phyloP scores from a whole-genome alignment of 2,329 filamentous ascomycete species.

The Cladosporium halotolerans region DNA sequence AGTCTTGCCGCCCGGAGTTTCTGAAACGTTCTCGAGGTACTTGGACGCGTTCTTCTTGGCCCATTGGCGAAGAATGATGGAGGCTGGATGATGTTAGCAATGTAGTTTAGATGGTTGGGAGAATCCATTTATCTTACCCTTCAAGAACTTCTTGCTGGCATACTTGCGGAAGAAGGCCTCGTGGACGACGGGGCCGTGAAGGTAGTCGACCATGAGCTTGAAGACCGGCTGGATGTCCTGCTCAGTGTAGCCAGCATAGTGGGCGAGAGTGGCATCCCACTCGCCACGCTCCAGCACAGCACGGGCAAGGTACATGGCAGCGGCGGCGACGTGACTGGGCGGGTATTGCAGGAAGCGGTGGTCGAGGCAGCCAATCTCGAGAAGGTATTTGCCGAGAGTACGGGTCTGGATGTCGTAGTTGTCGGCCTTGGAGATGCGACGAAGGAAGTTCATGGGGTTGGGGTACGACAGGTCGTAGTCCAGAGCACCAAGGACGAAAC shows the following conservation, averaged over 20 bases:
- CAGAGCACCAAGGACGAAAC: conserved; percentile 82
- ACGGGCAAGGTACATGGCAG: conserved; percentile 90
- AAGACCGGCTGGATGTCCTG: conserved; percentile 90
- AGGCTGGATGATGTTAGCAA: conserved; percentile 53
- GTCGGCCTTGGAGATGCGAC: conserved; percentile 97
- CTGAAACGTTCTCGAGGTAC: conserved; percentile 27
- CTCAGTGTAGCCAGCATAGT: conserved; percentile 91
- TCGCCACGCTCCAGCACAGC: conserved; percentile 83
- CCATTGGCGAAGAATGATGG: conserved; percentile 87
- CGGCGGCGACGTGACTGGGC: conserved; percentile 84
- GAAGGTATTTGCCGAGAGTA: conserved; percentile 93
- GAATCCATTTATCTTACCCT: conserved; percentile 58
- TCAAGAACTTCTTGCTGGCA: conserved; percentile 97
- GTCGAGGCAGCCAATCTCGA: conserved; percentile 93
- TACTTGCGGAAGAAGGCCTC: conserved; percentile 99
- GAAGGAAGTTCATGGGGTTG: conserved; percentile 99
- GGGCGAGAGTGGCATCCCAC: conserved; percentile 83
- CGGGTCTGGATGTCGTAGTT: conserved; percentile 98
- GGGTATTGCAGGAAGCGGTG: conserved; percentile 87
- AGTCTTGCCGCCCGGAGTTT: conserved; percentile 26
- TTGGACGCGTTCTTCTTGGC: conserved; percentile 54
- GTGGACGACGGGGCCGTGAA: conserved; percentile 81
- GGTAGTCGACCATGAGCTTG: conserved; percentile 92
- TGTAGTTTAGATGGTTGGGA: conserved; percentile 14
- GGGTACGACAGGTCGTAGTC: conserved; percentile 98